phyloP scores from a whole-genome alignment of 2,329 filamentous ascomycete genomes.

The Fusarium heterosporum region DNA sequence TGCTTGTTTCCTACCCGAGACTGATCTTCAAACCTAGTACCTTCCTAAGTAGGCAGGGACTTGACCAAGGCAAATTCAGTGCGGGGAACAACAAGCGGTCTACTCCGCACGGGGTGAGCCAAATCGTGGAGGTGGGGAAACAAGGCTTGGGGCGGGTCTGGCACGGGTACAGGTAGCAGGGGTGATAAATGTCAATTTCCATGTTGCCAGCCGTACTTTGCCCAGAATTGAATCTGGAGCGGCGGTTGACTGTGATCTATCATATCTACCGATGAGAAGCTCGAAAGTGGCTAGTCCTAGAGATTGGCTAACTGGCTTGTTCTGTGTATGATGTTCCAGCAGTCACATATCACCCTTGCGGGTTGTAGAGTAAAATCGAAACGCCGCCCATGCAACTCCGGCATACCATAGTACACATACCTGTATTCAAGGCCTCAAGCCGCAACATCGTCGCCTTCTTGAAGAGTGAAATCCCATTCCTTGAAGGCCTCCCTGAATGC shows the following conservation, averaged over 20 bases:
- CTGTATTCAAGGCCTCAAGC: conserved; percentile 18
- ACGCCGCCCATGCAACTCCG: conserved; percentile 38
- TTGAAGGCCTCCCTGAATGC: conserved; percentile 86
- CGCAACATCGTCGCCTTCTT: conserved; percentile 24
- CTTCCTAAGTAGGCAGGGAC: background rate
- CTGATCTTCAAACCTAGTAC: conserved; percentile 18
- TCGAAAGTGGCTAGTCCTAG: too few species aligned
- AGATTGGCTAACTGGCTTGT: too few species aligned
- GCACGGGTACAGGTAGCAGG: conserved; percentile 12
- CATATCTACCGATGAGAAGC: too few species aligned
- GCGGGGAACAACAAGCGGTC: conserved; percentile 36
- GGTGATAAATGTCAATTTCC: too few species aligned
- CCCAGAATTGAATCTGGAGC: too few species aligned
- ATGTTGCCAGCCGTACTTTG: too few species aligned
- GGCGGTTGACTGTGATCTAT: too few species aligned
- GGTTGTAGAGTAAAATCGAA: background rate
- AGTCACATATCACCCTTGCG: too few species aligned
- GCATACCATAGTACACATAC: background rate
- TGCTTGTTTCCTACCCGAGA: conserved; percentile 21
- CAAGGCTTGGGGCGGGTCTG: conserved; percentile 22
- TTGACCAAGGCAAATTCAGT: conserved; percentile 10
- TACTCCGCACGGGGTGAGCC: conserved; percentile 38
- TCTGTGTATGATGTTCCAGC: too few species aligned
- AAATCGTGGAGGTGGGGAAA: conserved; percentile 33
- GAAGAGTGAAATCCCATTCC: conserved; percentile 83